These are phyloP conservation scores for Verbena officinalis DNA, from an alignment of 257 asterid genomes.

Conservation along the genomic window DNA sequence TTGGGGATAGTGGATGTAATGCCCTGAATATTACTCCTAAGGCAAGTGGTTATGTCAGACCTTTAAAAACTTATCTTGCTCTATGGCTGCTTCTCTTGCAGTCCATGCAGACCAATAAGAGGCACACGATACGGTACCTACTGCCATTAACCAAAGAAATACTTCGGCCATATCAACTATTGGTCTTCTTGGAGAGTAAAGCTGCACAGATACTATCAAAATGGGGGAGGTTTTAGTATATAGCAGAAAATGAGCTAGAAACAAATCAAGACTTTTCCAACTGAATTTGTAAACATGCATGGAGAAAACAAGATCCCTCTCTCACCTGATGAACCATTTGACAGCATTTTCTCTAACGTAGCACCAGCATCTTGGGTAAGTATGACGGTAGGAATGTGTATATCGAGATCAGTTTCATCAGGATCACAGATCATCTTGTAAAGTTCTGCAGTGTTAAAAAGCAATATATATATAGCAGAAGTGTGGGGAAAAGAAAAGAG, in stretches of 20 bases:
- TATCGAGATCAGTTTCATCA: constrained; percentile 82
- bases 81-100: constrained; percentile 75
- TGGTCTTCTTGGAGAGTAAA: constrained; percentile 87
- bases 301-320: constrained; percentile 5
- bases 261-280: not conserved
- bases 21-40: too few species aligned
- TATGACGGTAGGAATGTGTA: constrained; percentile 76
- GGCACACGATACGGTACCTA: constrained; percentile 81
- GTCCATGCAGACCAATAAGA: constrained; percentile 97
- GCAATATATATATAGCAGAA: not conserved
- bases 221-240: constrained; percentile 14
- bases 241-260: too few species aligned
- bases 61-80: constrained; percentile 79
- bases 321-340: constrained; percentile 83
- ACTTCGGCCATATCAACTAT: constrained; percentile 91
- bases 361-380: constrained; percentile 91
- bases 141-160: constrained; percentile 93
- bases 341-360: constrained; percentile 61
- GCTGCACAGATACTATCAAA: constrained; percentile 64
- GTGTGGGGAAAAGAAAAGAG: too few species aligned
- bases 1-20: too few species aligned
- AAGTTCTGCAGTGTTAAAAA: constrained; percentile 61
- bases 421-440: constrained; percentile 97
- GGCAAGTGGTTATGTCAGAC: constrained; percentile 31
- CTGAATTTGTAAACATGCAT: constrained; percentile 2